Evolutionary conservation across 441 rosid genomes (phyloP), one percentile per base, ranked within the genome.

Genomic region (Erysimum cheiri): DNA sequence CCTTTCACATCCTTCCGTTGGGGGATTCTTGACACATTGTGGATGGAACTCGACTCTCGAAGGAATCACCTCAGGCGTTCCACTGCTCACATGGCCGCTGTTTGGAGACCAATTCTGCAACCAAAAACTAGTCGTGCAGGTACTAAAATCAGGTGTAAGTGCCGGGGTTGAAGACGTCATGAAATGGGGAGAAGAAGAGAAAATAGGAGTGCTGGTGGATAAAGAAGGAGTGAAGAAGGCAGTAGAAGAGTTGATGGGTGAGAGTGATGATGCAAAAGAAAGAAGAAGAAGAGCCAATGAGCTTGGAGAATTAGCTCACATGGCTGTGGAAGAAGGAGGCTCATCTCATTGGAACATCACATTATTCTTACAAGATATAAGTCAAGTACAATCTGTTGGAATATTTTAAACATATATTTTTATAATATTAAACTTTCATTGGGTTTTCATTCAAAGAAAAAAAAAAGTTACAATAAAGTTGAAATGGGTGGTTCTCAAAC

Each of bases 21-120:
- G 89, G 33, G 86, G 85, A 22, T 85, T 90, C 70, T 62, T 90
- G 46, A 88, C 91, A 2, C 82, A 81, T 1, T 73, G 82, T 29
- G 82, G 82, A 31, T 81, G 82, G 81, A 81, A 81, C 77, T 81
- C 84, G 0, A 65, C 66, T 11, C 41, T 75, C 0, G 86, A 84
- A 69, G 80, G 83, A 22, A 49, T 82, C 0, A 39, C 64, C 1
- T 72, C 73, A 0, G 82, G 86, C 2, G 19, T 80, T 50, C 83
- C 84, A 8, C 7, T 80, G 59, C 40, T 82, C 8, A 82, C 84
- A 1, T 82, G 80, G 84, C 85, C 85, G 0, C 22, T 82, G 7
- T 76, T 75, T 2, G 81, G 58, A 4, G 85, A 84, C 19, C 88
- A 84, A 36, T 82, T 85, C 60, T 70, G 54, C 13, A 83, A 81